A percentile compares a stretch with the other conserved stretches of the same genome.
Evolutionary conservation across 1,139 yeast genomes (phyloP).

Genomic region (Candida anutae): DNA sequence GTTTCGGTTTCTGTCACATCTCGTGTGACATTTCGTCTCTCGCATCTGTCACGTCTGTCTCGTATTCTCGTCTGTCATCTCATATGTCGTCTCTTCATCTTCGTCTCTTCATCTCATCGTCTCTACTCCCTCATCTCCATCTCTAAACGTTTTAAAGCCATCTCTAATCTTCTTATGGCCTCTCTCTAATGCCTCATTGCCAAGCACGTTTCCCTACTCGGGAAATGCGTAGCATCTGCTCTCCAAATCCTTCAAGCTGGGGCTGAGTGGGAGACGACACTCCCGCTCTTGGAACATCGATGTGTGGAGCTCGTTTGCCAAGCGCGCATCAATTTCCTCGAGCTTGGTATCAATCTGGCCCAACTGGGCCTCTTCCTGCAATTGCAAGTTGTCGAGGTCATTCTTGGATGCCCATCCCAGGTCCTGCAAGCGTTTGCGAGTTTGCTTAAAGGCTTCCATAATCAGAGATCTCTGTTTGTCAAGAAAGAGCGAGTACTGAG

Average conservation of each 20-base stretch:
- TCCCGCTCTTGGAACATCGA: conserved; percentile 13
- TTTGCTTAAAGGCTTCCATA: conserved; percentile 27
- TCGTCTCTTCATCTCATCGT: no score
- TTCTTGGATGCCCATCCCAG: conserved; percentile 42
- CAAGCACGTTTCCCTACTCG: no score
- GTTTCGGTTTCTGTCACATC: no score
- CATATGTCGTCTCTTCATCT: no score
- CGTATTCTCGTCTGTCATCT: no score
- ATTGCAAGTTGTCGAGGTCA: conserved; percentile 34
- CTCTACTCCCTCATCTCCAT: no score
- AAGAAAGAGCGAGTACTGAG: conserved; percentile 24
- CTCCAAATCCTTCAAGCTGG: conserved; percentile 18
- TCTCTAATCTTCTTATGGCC: no score
- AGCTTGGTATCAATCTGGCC: conserved; percentile 28
- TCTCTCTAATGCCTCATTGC: no score
- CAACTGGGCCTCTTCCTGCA: conserved; percentile 26
- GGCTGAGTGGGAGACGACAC: conserved; percentile 16
- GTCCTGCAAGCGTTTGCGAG: conserved; percentile 25
- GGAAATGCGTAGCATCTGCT: conserved; percentile 19
- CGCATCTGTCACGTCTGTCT: no score
- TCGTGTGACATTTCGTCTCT: no score
- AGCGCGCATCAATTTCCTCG: conserved; percentile 22
- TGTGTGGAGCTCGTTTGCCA: conserved; percentile 19
- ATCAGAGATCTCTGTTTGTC: conserved; percentile 24
- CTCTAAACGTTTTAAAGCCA: no score